A percentile compares a stretch with the other conserved stretches of the same genome.
phyloP scores from a whole-genome alignment of 768 basidiomycete species.

The Stropharia rugosoannulata region DNA sequence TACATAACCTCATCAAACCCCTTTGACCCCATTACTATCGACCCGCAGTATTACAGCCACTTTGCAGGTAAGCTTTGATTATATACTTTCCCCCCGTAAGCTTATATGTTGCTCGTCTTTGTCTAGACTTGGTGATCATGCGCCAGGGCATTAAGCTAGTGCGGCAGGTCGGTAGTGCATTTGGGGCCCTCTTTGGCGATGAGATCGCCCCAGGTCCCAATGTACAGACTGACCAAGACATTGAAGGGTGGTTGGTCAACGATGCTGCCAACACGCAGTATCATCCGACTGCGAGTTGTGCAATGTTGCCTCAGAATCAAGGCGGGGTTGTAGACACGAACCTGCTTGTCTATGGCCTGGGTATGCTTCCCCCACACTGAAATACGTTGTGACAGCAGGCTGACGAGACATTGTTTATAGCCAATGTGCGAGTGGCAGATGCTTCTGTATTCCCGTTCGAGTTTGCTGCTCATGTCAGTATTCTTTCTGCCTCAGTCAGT shows the following conservation, averaged over 20 bases:
- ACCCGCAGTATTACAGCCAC: conserved; percentile 67
- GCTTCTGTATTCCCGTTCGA: conserved; percentile 53
- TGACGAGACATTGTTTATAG: conserved; percentile 7
- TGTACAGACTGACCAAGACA: conserved; percentile 50
- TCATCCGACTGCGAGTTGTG: conserved; percentile 44
- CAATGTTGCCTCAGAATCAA: conserved; percentile 27
- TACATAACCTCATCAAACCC: conserved; percentile 61
- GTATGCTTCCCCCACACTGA: conserved; percentile 11
- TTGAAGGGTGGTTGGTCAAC: conserved; percentile 50
- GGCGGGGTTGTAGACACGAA: conserved; percentile 31
- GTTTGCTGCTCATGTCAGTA: conserved; percentile 30
- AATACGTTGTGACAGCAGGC: neutral
- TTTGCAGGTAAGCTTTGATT: conserved; percentile 35
- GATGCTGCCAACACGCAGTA: conserved; percentile 47
- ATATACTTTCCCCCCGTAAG: neutral
- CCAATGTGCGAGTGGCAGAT: conserved; percentile 60
- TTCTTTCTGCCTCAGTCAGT: neutral
- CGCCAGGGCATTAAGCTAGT: conserved; percentile 63
- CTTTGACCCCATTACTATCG: conserved; percentile 61
- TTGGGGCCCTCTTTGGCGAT: conserved; percentile 37
- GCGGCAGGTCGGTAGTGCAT: conserved; percentile 50
- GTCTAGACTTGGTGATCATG: conserved; percentile 43
- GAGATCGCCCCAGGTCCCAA: conserved; percentile 21
- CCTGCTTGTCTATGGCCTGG: conserved; percentile 28
- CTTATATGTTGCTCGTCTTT: neutral